Base-by-base conservation (phyloP, 352 stramenopile species). In the Phytopythium mirpurense region DNA sequence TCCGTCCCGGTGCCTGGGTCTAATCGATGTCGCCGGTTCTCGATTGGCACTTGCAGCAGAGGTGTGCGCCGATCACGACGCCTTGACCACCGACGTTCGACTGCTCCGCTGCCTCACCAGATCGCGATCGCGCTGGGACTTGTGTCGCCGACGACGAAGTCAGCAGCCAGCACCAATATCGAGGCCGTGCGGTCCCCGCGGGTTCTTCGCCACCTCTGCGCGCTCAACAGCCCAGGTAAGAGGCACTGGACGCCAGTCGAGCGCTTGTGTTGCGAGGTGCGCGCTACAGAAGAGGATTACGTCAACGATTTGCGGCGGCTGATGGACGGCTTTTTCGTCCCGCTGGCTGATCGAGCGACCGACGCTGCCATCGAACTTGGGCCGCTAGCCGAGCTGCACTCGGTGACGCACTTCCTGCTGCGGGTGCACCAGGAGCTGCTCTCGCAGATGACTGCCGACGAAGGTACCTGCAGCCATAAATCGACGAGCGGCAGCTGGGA, bases 181-280 rank as follows among this genome's bases (percentile, higher is more conserved):
- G 46, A 41, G 10, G 56, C 65, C 32, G 47, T 54, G 14, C 52
- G 51, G 4, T 71, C 63, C 46, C 63, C 63, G 32, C 59, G 63
- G 14, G 66, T 67, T 35, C 40, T 68, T 9, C 63, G 60, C 6
- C 63, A 68, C 24, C 14, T 71, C 23, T 54, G 59, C 19, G 63
- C 29, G 2, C 56, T 71, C 19, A 62, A 64, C 38, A 56, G 61
- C 23, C 59, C 55, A 14, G 59, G 59, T 36, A 71, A 67, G 38
- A 32, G 34, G 6, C 60, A 65, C 34, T 68, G 63, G 63, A 71
- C 59, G 26, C 62, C 55, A 0, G 63, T 49, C 18, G 55, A 71
- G 52, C 52, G 63, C 0, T 55, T 71, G 38, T 71, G 63, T 52
- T 67, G 45, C 40, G 63, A 71, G 52, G 55, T 71, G 51, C 59